Evolutionary conservation across 2,329 filamentous ascomycete genomes (phyloP).

Genomic region (Magnaporthiopsis rhizophila): DNA sequence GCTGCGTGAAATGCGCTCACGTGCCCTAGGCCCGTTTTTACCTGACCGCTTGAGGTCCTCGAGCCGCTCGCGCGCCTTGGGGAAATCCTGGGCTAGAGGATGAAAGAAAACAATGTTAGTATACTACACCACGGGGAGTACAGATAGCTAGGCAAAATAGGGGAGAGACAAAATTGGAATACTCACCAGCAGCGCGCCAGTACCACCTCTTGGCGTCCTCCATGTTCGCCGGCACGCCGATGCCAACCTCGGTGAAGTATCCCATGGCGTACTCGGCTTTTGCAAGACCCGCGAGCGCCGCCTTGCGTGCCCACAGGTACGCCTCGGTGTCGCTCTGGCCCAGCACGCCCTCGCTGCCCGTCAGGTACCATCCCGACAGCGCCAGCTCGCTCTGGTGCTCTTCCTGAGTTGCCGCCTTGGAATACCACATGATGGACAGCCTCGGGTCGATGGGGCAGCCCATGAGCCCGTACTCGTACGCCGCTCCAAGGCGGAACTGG

Average conservation of each 20-base stretch:
- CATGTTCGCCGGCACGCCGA: constrained; percentile 75
- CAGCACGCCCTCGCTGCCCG: constrained; percentile 78
- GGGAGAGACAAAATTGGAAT: constrained; percentile 25
- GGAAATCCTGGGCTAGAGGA: constrained; percentile 81
- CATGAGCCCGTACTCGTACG: constrained; percentile 82
- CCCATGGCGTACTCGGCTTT: constrained; percentile 99
- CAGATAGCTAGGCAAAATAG: neutral
- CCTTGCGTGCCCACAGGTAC: constrained; percentile 94
- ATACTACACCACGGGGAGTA: too few relatives aligned
- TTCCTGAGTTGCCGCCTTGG: constrained; percentile 78
- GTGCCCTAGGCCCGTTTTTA: constrained; percentile 55
- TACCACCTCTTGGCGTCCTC: constrained; percentile 99
- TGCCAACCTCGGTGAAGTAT: constrained; percentile 93
- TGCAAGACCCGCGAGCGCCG: constrained; percentile 74
- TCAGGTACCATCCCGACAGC: constrained; percentile 89
- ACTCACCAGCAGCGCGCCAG: constrained; percentile 91
- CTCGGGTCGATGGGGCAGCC: constrained; percentile 77
- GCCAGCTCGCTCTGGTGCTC: constrained; percentile 89
- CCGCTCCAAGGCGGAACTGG: constrained; percentile 80
- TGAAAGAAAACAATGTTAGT: neutral
- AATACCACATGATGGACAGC: constrained; percentile 89
- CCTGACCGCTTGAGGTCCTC: constrained; percentile 84
- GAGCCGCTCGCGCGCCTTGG: constrained; percentile 83
- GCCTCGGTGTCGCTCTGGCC: constrained; percentile 92
- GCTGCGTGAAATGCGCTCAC: constrained; percentile 73